Percentiles rank a stretch among this genome's conserved stretches.
phyloP scores from a whole-genome alignment of 257 asterid species.

The Henckelia pumila region DNA sequence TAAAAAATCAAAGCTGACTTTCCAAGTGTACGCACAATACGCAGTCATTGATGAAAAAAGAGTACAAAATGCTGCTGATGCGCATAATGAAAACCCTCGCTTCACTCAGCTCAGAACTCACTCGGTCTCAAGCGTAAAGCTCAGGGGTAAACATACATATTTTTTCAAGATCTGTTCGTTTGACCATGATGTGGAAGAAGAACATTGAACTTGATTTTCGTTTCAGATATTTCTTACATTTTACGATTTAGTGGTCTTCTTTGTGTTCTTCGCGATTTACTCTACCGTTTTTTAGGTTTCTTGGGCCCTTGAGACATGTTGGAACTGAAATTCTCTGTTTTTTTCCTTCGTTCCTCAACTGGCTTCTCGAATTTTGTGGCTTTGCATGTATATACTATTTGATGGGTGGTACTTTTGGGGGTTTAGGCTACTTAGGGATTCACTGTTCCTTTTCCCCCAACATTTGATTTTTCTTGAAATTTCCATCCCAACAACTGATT shows the following conservation, averaged over 20 bases:
- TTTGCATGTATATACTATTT: constrained; percentile 21
- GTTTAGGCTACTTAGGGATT: constrained; percentile 35
- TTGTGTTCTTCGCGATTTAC: neutral
- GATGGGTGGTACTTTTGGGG: constrained; percentile 2
- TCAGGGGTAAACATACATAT: neutral
- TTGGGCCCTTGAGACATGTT: neutral
- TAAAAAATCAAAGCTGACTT: no score
- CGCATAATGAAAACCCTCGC: neutral
- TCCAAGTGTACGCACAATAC: neutral
- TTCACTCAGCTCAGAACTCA: neutral
- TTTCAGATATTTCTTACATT: neutral
- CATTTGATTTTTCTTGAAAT: constrained; percentile 15
- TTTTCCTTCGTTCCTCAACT: constrained; percentile 12
- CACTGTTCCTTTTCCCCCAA: constrained; percentile 24
- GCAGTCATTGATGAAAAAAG: neutral
- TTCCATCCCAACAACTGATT: constrained; percentile 14
- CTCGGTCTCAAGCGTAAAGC: neutral
- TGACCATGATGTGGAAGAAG: neutral
- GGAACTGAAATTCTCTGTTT: neutral
- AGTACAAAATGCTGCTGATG: neutral
- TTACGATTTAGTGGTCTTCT: neutral
- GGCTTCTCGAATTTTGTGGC: constrained; percentile 13
- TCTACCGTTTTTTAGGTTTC: neutral
- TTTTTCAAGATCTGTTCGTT: neutral
- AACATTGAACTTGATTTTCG: no score